Evolutionary conservation across 257 asterid species (phyloP), one percentile per base, ranked within the genome.

Genomic region (Rehmannia glutinosa): DNA sequence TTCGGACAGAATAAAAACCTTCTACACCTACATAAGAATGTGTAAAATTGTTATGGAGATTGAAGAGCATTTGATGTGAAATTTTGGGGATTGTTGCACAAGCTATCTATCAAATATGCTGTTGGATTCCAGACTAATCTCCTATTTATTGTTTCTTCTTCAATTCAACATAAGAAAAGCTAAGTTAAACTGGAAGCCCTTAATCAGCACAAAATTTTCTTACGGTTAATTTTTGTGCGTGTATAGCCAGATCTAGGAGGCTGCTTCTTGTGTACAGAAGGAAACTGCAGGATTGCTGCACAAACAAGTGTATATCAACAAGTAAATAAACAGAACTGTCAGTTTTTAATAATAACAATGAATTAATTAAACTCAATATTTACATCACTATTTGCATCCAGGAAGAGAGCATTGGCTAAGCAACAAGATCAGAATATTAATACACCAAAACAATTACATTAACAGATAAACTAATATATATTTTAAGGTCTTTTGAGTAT

Each of bases 261-360:
- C 59, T 62, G 72, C 68, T 84, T 87, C 87, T 89, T 94, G 87
- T 91, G 95, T 68, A 68, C 83, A 41, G 86, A 77, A 51, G 99
- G 98, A 75, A 82, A 80, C 86, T 89, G 99, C 90, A 94, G 84
- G 72, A 94, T 94, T 78, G 96, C 99, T 94, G 95, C 90, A 82
- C 67, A 75, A 75, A 75, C 36, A 72, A 56, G 52, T 69, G 71
- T 61, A 53, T 41, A 77, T 71, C 75, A 82, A 53, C 77, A 66
- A 55, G 85, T 75, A 64, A 82, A 74, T 45, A 54, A 68, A 62
- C 58, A 64, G 61, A 69, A 42, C 56, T 0, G 21, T 57, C 74
- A 55, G 62, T 49, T 62, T 65, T 54, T 47, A 42, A 35, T 35
- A 66, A 47, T 50, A 28, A 42, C 46, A 52, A 25, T 53, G 15